phyloP scores from a whole-genome alignment of 768 basidiomycete species.

The Steccherinum ochraceum region DNA sequence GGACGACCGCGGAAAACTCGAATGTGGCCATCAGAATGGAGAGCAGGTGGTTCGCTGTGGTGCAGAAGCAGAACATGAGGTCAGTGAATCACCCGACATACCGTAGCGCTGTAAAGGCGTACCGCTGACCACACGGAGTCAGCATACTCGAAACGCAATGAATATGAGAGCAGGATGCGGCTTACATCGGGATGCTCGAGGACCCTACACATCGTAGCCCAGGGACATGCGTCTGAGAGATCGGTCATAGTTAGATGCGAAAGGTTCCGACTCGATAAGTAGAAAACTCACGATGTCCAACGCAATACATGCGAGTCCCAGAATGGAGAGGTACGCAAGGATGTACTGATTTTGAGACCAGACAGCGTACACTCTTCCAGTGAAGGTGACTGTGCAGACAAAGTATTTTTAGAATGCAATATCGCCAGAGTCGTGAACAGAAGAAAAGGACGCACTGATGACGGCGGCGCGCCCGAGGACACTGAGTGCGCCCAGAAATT shows the following conservation, averaged over 20 bases:
- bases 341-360: constrained; percentile 11
- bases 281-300: constrained; percentile 20
- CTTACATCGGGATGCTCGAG: constrained; percentile 15
- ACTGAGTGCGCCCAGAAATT: constrained; percentile 23
- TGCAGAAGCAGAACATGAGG: not conserved
- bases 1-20: constrained; percentile 10
- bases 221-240: constrained; percentile 17
- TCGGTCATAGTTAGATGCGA: too few relatives aligned
- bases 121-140: too few relatives aligned
- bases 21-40: constrained; percentile 17
- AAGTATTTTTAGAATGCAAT: not conserved
- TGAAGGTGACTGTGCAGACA: not conserved
- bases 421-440: too few relatives aligned
- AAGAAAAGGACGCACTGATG: constrained; percentile 21
- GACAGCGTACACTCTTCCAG: constrained; percentile 3
- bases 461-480: constrained; percentile 24
- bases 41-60: constrained; percentile 13
- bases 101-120: not conserved
- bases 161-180: too few relatives aligned
- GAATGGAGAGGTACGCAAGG: constrained; percentile 9
- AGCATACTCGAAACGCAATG: too few relatives aligned
- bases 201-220: constrained; percentile 11
- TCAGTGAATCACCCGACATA: not conserved
- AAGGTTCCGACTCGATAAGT: too few relatives aligned
- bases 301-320: constrained; percentile 19